Conservation (phyloP, 2,329 filamentous ascomycete species). For the Colletotrichum musicola region DNA sequence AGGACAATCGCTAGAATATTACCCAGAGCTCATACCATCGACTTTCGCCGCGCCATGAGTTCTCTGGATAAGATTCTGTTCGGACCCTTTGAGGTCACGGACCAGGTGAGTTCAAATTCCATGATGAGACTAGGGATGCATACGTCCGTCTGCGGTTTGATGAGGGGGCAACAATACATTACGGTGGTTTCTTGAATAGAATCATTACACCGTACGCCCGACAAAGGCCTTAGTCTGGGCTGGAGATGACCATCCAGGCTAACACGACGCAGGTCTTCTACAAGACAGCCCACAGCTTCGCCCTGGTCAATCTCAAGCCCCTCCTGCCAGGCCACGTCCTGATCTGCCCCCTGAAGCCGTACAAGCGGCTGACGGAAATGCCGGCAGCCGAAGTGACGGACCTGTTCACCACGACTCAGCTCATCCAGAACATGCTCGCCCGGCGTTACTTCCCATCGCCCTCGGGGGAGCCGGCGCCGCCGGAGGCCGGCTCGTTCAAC, state of each 20-base stretch:
- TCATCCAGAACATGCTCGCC: conserved; percentile 81
- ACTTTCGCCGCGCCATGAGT: conserved; percentile 43
- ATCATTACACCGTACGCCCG: too few species aligned
- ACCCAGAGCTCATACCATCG: conserved; percentile 1
- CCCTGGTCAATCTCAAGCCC: conserved; percentile 95
- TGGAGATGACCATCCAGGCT: background rate
- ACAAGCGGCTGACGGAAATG: conserved; percentile 82
- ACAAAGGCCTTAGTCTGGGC: background rate
- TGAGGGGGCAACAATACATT: too few species aligned
- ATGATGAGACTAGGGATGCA: background rate
- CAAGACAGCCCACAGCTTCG: conserved; percentile 82
- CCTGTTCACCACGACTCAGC: conserved; percentile 88
- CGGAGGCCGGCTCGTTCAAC: conserved; percentile 82
- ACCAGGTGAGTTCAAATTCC: conserved; percentile 67
- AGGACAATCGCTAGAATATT: background rate
- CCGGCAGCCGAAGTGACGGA: conserved; percentile 79
- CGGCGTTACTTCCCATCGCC: conserved; percentile 61
- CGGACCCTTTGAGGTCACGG: conserved; percentile 81
- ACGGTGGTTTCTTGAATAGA: too few species aligned
- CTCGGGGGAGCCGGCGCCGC: conserved; percentile 60
- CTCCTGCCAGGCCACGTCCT: conserved; percentile 94
- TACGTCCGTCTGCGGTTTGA: too few species aligned
- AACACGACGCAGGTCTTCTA: conserved; percentile 80
- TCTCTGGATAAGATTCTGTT: conserved; percentile 68
- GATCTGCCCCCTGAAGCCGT: conserved; percentile 79